phyloP scores from a whole-genome alignment of 768 basidiomycete genomes.

The Agrocybe chaxingu region DNA sequence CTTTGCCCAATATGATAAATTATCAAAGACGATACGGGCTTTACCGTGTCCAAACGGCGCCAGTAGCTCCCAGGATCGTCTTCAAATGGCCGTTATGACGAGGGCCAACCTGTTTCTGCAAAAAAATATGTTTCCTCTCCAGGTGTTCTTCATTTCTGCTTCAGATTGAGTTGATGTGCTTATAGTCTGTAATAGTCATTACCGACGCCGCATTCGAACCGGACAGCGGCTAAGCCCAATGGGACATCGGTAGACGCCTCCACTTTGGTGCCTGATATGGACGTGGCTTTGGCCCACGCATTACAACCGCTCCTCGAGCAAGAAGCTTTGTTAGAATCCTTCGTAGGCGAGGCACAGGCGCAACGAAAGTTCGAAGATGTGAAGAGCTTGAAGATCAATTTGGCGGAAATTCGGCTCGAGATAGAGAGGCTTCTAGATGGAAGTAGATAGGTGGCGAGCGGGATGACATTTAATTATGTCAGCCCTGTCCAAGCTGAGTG shows the following conservation, averaged over 20 bases:
- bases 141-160: conserved; percentile 32
- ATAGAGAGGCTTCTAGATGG: conserved; percentile 62
- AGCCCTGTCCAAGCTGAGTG: neutral
- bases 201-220: conserved; percentile 40
- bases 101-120: conserved; percentile 80
- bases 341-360: conserved; percentile 85
- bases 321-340: conserved; percentile 86
- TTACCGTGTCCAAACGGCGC: conserved; percentile 61
- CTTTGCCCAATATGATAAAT: conserved; percentile 84
- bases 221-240: conserved; percentile 10
- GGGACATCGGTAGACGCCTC: conserved; percentile 16
- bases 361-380: conserved; percentile 96
- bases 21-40: conserved; percentile 80
- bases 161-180: neutral
- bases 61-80: conserved; percentile 75
- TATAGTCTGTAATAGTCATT: conserved; percentile 30
- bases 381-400: conserved; percentile 73
- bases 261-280: conserved; percentile 44
- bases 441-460: conserved; percentile 2
- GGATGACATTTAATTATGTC: too few species aligned
- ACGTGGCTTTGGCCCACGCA: conserved; percentile 65
- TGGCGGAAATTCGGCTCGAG: conserved; percentile 81
- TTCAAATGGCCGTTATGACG: conserved; percentile 78
- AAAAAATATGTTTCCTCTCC: conserved; percentile 86
- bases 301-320: conserved; percentile 93